Percentiles rank a stretch among this genome's conserved stretches.
Conservation (phyloP, 495 filamentous ascomycete species). For the Aspergillus carlsbadensis region DNA sequence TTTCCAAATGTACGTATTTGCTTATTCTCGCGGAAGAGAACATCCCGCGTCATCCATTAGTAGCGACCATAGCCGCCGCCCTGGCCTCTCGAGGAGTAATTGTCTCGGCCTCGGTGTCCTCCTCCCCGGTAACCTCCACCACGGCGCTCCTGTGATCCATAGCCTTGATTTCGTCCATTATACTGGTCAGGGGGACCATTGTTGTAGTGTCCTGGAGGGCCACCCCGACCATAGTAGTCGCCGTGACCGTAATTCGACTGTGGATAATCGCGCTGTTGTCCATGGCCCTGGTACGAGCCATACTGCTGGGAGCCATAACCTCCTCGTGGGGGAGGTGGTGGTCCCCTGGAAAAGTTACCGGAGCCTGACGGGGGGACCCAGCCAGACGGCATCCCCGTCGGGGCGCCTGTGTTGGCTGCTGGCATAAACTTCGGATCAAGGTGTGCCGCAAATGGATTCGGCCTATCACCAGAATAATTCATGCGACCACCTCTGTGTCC, state of each 20-base stretch:
- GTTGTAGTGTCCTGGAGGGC: constrained; percentile 31
- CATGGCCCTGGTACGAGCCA: constrained; percentile 2
- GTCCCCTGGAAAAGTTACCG: constrained; percentile 38
- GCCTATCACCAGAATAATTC: constrained; percentile 42
- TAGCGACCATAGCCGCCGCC: constrained; percentile 45
- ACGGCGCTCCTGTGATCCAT: constrained; percentile 27
- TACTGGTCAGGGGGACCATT: constrained; percentile 18
- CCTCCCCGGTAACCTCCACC: constrained; percentile 30
- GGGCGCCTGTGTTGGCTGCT: constrained; percentile 28
- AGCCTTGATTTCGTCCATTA: constrained; percentile 22
- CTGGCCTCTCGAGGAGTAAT: constrained; percentile 28
- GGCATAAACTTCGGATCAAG: constrained; percentile 51
- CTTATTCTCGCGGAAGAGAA: constrained; percentile 12
- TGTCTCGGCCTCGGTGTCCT: constrained; percentile 27
- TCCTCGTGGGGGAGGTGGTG: constrained; percentile 43
- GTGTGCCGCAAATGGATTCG: constrained; percentile 56
- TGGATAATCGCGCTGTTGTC: constrained; percentile 28
- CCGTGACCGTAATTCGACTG: constrained; percentile 21
- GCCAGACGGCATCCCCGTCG: constrained; percentile 31
- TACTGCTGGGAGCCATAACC: constrained; percentile 23
- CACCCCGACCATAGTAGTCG: constrained; percentile 30
- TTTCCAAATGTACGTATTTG: neutral
- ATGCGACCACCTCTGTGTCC: constrained; percentile 53
- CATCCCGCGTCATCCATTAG: constrained; percentile 12
- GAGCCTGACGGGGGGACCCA: constrained; percentile 39